These are phyloP conservation scores for Huiozyma naganishii DNA, from an alignment of 805 yeast species.

Conservation along the genomic window DNA sequence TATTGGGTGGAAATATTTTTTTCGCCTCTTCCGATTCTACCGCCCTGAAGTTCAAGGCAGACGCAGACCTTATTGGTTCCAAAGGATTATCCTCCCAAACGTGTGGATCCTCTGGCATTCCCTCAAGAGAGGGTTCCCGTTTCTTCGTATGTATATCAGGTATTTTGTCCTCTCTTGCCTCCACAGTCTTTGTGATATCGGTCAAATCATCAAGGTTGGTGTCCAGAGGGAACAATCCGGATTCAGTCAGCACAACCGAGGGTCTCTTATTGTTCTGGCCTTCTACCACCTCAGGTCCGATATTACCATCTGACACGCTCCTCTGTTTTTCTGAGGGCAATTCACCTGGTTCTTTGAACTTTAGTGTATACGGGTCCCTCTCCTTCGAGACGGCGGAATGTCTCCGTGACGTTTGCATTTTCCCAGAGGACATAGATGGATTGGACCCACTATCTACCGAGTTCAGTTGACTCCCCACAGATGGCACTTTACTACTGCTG, in stretches of 20 bases:
- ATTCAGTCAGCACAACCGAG: neutral
- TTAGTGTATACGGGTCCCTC: too few species aligned
- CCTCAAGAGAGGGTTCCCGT: neutral
- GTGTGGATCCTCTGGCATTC: neutral
- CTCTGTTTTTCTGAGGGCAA: too few species aligned
- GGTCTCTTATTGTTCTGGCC: neutral
- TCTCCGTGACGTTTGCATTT: too few species aligned
- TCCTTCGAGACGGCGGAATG: too few species aligned
- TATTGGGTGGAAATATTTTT: neutral
- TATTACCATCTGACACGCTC: too few species aligned
- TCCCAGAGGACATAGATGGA: too few species aligned
- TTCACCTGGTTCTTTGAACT: too few species aligned
- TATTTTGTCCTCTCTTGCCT: neutral
- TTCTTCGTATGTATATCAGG: neutral
- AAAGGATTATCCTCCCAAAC: too few species aligned
- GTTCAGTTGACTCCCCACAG: too few species aligned
- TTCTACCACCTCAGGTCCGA: too few species aligned
- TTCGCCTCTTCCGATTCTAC: neutral
- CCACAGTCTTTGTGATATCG: constrained; percentile 14
- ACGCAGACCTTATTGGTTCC: constrained; percentile 9
- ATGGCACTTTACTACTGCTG: too few species aligned
- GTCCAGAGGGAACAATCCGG: constrained; percentile 16
- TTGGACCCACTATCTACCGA: too few species aligned
- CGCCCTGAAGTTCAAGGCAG: constrained; percentile 8
- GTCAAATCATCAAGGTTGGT: constrained; percentile 22